Evolutionary conservation across 495 filamentous ascomycete genomes (phyloP), one percentile per base, ranked within the genome.

Genomic region (Astrocystis sublimbata): DNA sequence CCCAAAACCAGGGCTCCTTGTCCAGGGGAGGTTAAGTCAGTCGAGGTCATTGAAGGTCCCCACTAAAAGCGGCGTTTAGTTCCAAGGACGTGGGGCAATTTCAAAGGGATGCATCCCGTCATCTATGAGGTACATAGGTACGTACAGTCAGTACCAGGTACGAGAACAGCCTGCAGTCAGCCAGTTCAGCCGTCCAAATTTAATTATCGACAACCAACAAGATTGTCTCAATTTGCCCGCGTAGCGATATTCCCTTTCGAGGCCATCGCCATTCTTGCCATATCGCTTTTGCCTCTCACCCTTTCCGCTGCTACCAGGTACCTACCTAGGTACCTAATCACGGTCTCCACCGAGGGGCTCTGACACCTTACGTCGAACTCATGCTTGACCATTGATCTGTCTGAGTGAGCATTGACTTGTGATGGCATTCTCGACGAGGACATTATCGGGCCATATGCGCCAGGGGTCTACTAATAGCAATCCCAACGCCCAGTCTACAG

Each of bases 381-480:
- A 38, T 28, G 31, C 33, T 50, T 19, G 2, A 13, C 31, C 15
- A 26, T 47, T n/a, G n/a, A n/a, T n/a, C n/a, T n/a, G n/a, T n/a
- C n/a, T 46, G 24, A 35, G 38, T 40, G 51, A 31, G 21, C 40
- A n/a, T 24, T 53, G 23, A 30, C 7, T 35, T 43, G 58, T 51
- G 2, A 72, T 72, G 70, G 67, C 70, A 30, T 72, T 70, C 42
- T 65, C 67, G 13, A 81, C 81, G 49, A 82, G 87, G 52, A 71
- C 81, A 23, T 74, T 88, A 50, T 76, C 83, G 17, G 78, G 81
- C 31, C 83, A 86, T 68, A 70, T 86, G 56, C 86, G 87, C 46
- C 84, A 85, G 64, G 75, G 80, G 9, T 87, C 87, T 43, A 74
- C 78, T n/a, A 66, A 53, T n/a, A 46, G 76, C 30, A 77, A 75